Evolutionary conservation across 2,329 filamentous ascomycete species (phyloP).

Genomic region (Diaporthe australafricana): DNA sequence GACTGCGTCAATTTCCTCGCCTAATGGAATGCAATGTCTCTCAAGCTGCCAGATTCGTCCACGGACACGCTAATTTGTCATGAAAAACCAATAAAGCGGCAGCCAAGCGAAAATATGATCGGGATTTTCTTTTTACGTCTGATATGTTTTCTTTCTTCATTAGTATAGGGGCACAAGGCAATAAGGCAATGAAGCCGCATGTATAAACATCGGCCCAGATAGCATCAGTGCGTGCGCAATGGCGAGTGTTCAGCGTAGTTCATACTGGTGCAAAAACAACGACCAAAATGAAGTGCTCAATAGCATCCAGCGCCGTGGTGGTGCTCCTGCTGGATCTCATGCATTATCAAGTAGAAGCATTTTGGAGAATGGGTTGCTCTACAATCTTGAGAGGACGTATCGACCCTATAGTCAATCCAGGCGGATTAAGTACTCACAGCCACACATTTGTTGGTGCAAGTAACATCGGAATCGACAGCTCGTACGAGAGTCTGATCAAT

Average conservation of each 20-base stretch:
- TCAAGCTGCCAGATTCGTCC: background rate
- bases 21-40: background rate
- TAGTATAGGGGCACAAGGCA: background rate
- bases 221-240: background rate
- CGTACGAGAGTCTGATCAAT: constrained; percentile 55
- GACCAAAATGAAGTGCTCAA: background rate
- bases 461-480: constrained; percentile 61
- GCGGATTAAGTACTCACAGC: constrained; percentile 61
- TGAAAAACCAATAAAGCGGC: background rate
- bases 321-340: background rate
- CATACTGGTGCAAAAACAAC: background rate
- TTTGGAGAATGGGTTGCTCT: constrained; percentile 37
- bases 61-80: background rate
- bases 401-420: constrained; percentile 67
- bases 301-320: background rate
- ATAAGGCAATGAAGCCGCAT: background rate
- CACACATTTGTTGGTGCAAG: constrained; percentile 68
- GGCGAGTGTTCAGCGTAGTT: background rate
- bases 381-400: constrained; percentile 59
- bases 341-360: background rate
- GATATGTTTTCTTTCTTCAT: background rate
- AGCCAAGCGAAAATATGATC: background rate
- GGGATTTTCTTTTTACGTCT: no score
- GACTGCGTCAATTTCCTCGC: background rate
- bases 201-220: background rate